Percentiles rank a stretch among this genome's conserved stretches.
Conservation (phyloP, 805 yeast genomes). For the Candida boleticola region DNA sequence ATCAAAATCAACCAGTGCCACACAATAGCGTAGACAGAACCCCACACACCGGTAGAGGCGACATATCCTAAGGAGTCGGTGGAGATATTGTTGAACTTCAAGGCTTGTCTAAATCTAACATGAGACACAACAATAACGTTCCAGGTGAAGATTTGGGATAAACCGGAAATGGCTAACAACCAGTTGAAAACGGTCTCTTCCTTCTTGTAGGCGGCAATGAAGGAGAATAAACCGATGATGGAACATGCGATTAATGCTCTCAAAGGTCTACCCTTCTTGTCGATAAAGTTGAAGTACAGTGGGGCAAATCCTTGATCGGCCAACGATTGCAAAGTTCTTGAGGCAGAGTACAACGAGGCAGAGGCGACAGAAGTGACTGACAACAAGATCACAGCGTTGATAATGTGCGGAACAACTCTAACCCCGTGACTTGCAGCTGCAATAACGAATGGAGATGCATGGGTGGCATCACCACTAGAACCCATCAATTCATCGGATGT, state of each 20-base stretch:
- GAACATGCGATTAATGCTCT: constrained; percentile 35
- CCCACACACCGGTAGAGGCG: constrained; percentile 40
- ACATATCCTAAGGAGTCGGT: constrained; percentile 30
- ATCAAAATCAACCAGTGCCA: constrained; percentile 34
- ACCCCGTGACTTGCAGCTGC: constrained; percentile 42
- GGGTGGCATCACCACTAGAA: constrained; percentile 17
- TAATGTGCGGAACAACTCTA: constrained; percentile 37
- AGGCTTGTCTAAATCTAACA: constrained; percentile 39
- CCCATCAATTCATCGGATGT: constrained; percentile 24
- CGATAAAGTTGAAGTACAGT: constrained; percentile 36
- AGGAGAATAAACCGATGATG: constrained; percentile 35
- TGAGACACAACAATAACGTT: constrained; percentile 39
- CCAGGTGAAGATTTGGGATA: constrained; percentile 45
- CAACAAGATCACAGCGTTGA: constrained; percentile 40
- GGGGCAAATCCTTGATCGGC: constrained; percentile 45
- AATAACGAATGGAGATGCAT: constrained; percentile 42
- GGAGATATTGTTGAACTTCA: constrained; percentile 28
- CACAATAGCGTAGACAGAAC: constrained; percentile 34
- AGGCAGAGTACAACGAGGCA: constrained; percentile 41
- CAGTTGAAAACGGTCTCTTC: constrained; percentile 40
- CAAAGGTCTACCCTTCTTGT: constrained; percentile 40
- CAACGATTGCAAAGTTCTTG: constrained; percentile 42
- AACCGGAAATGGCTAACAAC: constrained; percentile 42
- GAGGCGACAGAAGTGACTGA: constrained; percentile 44
- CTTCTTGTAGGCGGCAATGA: constrained; percentile 40